Base-by-base conservation (phyloP, 169 alveolate genomes). In the Cryptosporidium meleagridis region DNA sequence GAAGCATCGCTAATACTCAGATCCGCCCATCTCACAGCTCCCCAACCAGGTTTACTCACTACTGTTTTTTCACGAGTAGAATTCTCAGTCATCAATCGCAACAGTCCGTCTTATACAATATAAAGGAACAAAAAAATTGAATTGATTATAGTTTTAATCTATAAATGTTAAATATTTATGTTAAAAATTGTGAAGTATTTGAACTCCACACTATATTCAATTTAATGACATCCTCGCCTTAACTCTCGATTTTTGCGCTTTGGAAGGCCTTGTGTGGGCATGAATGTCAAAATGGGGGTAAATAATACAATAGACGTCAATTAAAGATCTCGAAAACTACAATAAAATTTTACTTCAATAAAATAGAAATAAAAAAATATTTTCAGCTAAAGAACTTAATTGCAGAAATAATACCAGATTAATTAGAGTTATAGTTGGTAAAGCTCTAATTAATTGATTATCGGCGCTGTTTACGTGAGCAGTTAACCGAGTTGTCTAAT, bases 11-110 rank as follows among this genome's bases (percentile, higher is more conserved):
- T 80, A 8, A 80, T 29, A 48, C 69, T 80, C 37, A 80, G 35
- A 70, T 80, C 89, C 44, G 89, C 89, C 89, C 89, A 80, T 80
- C 89, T 80, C 3, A 80, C 75, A 26, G 89, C 73, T 37, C 89
- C 89, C 75, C 89, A 62, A 23, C 55, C 41, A 14, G 69, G 44
- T 44, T 80, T 80, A 73, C 69, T 55, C 31, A 65, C 80, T 65
- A 31, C 65, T 44, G 89, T 18, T n/a, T 80, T 62, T 18, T 18
- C 80, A 23, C 75, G 18, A 72, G 85, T 29, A 45, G 61, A 37
- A 18, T 80, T 80, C 86, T 53, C 71, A 35, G 44, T 58, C 73
- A 80, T 80, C 3, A 23, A 62, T 65, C 52, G 21, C 75, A 16
- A 8, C 21, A 67, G 55, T 39, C 0, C 23, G 67, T 55, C 29